A percentile compares a stretch with the other conserved stretches of the same genome.
These are phyloP conservation scores for Aphanomyces cochlioides DNA, from an alignment of 352 stramenopile genomes.

Conservation along the genomic window DNA sequence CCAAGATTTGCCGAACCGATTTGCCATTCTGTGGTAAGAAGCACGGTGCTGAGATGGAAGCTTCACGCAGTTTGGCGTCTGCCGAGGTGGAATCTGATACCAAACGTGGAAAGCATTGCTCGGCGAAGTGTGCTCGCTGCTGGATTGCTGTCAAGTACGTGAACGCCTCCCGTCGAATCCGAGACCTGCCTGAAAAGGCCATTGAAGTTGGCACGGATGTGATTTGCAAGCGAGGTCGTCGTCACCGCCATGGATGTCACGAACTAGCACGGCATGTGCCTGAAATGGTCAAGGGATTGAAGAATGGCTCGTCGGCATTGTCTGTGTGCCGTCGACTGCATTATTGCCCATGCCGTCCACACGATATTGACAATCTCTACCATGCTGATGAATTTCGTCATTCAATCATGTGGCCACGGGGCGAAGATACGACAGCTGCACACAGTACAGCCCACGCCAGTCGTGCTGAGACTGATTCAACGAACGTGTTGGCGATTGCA, in stretches of 20 bases:
- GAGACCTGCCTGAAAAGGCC: not conserved
- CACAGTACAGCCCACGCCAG: no score
- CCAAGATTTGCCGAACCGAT: not conserved
- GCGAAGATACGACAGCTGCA: no score
- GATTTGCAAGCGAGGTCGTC: not conserved
- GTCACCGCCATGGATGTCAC: not conserved
- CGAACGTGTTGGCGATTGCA: not conserved
- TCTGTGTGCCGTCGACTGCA: slow-evolving; percentile 1
- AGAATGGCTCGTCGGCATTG: not conserved
- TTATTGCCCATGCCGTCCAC: not conserved
- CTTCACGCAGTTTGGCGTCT: no score
- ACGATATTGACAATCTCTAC: not conserved
- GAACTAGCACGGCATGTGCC: not conserved
- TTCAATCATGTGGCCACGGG: no score
- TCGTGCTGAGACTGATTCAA: not conserved
- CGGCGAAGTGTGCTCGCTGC: not conserved
- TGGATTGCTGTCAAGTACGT: slow-evolving; percentile 7
- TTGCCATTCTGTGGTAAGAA: slow-evolving; percentile 2
- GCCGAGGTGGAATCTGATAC: not conserved
- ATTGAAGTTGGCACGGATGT: not conserved
- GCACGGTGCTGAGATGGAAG: not conserved
- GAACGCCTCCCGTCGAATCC: not conserved
- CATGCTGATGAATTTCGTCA: not conserved
- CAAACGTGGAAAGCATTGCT: not conserved
- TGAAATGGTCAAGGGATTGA: not conserved